phyloP scores from a whole-genome alignment of 1,284 basidiomycete species.

The Rhodotorula sp. region DNA sequence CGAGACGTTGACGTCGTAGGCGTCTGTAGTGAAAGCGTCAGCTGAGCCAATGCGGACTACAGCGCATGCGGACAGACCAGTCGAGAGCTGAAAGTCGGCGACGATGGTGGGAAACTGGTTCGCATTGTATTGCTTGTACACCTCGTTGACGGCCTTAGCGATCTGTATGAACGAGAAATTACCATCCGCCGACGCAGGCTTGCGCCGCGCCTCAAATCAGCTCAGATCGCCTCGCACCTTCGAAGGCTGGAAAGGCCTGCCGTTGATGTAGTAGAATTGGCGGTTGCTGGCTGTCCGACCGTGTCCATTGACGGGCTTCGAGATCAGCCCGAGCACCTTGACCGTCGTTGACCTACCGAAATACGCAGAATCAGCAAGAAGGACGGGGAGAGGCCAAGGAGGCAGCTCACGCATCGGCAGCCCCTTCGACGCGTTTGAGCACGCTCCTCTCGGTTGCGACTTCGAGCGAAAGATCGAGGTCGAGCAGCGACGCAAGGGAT shows the following conservation, averaged over 20 bases:
- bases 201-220: too few species aligned
- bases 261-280: constrained; percentile 94
- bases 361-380: neutral
- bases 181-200: too few species aligned
- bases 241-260: constrained; percentile 76
- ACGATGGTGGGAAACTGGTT: constrained; percentile 79
- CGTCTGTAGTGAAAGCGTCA: constrained; percentile 56
- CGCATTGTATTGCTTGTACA: constrained; percentile 80
- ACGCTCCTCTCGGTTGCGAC: constrained; percentile 64
- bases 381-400: neutral
- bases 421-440: constrained; percentile 29
- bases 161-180: constrained; percentile 58
- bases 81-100: constrained; percentile 78
- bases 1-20: constrained; percentile 92
- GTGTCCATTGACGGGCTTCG: constrained; percentile 68
- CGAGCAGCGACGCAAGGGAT: constrained; percentile 70
- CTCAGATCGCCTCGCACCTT: constrained; percentile 58
- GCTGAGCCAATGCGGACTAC: too few species aligned
- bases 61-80: too few species aligned
- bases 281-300: constrained; percentile 79
- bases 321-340: constrained; percentile 72
- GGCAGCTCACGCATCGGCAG: neutral
- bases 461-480: constrained; percentile 69
- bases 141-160: constrained; percentile 83
- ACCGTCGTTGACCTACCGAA: constrained; percentile 50